Base-by-base conservation (phyloP, 495 filamentous ascomycete species). In the Aspergillus sparsus region DNA sequence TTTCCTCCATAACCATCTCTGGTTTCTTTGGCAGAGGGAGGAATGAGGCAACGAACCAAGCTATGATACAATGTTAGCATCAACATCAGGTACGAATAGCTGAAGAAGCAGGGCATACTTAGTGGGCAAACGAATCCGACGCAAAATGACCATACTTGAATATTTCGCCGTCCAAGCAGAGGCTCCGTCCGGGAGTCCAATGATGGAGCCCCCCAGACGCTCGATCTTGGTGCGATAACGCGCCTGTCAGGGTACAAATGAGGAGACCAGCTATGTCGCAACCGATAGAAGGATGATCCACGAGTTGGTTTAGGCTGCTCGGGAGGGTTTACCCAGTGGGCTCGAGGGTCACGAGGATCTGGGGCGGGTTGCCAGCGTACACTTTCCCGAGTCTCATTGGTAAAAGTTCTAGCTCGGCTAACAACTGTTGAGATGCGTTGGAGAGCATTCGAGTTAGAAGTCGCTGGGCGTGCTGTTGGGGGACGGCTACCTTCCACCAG, bases 61-160 rank as follows among this genome's bases (percentile, higher is more conserved):
- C 88, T 86, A 49, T 11, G 63, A 53, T 16, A 10, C n/a, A 39
- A 39, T 33, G 41, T 44, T 32, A 61, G 44, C 52, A 21, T 47
- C 11, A 37, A 55, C 16, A 62, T 34, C 34, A 31, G 41, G n/a
- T 12, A 33, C 11, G n/a, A 13, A n/a, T 32, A 39, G 6, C 10
- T n/a, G 2, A n/a, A 6, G 37, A 15, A 42, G 1, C 9, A 7
- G 35, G 9, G 74, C 85, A 71, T 74, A 90, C 89, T 84, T 53
- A 94, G 76, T 13, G 94, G 93, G 66, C 92, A 86, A 53, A 97
- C 72, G 67, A 97, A 98, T 7, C 94, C 94, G 53, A 92, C 18
- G 57, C 87, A 86, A 71, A 98, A 98, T n/a, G 92, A 75, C 66
- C 94, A 74, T 13, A 97, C 84, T 73, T 98, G 94, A 37, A 85